Base-by-base conservation (phyloP, 2,329 filamentous ascomycete species). In the Esteya vermicola region DNA sequence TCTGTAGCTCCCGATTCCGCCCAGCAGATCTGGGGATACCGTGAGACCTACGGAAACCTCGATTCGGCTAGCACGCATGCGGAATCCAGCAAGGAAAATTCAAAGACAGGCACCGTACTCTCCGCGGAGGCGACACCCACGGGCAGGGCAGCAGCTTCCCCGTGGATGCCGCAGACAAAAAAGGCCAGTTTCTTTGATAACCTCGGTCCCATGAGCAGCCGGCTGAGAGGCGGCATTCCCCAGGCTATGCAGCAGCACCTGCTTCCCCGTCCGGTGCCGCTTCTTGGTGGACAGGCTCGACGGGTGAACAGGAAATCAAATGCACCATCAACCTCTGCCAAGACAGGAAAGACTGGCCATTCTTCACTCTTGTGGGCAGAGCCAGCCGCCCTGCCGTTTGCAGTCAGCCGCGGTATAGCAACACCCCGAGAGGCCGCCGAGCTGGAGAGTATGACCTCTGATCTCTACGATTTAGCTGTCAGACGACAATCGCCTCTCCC, bases 391-490 rank as follows among this genome's bases (percentile, higher is more conserved):
- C 13, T 20, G 9, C 30, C 35, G 8, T 35, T 38, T 20, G 32
- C n/a, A 9, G 26, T 35, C 18, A 21, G 36, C 36, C 35, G 36
- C 6, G 30, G 12, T 10, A 20, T 42, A 16, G 31, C 36, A 7
- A 42, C 40, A 19, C 40, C 40, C 6, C 34, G 31, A 12, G 40
- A 42, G 32, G 26, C 31, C 4, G 8, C 14, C 9, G 22, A 27
- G 4, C 30, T 42, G 23, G 21, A 22, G 4, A 7, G 7, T 18
- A 20, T 30, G 16, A 19, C 25, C 4, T 20, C 20, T n/a, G 16
- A 30, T 6, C 31, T 42, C 19, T 35, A 42, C 36, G 19, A 39
- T 9, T 32, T 42, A 14, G 40, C 36, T n/a, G n/a, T n/a, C n/a
- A n/a, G n/a, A n/a, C n/a, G n/a, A n/a, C n/a, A n/a, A n/a, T n/a